Evolutionary conservation across 345 rosid species (phyloP), one percentile per base, ranked within the genome.

Genomic region (Firmiana major): DNA sequence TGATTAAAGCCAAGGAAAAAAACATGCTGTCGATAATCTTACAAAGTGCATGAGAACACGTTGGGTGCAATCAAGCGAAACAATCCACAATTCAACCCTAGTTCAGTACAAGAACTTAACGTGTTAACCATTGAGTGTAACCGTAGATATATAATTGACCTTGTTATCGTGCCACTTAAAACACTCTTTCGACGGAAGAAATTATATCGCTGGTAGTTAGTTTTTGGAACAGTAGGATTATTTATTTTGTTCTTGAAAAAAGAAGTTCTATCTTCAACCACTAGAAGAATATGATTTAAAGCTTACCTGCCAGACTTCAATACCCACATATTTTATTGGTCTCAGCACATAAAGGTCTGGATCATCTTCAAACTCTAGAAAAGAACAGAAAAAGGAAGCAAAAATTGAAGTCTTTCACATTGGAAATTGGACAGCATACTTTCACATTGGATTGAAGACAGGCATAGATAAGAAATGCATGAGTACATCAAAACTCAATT

Each of bases 251-350:
- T 42, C 71, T 9, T 21, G 31, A 46, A 74, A 63, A 22, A 40
- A 17, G 12, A 28, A 45, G 69, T 16, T 49, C 43, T 19, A 75
- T 75, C 48, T 6, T 51, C 40, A 45, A 64, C 49, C 73, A 12
- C 40, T 21, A 22, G 38, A 5, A 53, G 63, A 58, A 24, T 17
- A 54, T 19, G 73, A 77, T 74, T 73, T 81, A 89, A 95, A 91
- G 45, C 78, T 73, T 81, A 90, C 98, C 93, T 94, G 98, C 98
- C 98, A 94, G 73, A 94, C 95, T 88, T 94, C 98, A 75, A 94
- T 91, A 58, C 98, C 98, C 36, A 88, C 91, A 46, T 93, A 94
- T 85, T 83, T 91, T 26, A 91, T 86, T 46, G 98, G 95, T 86
- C 85, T 94, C 74, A 94, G 78, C 84, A 94, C 98, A 62, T 94